phyloP scores from a whole-genome alignment of 2,329 filamentous ascomycete species.

The Clonostachys rosea region DNA sequence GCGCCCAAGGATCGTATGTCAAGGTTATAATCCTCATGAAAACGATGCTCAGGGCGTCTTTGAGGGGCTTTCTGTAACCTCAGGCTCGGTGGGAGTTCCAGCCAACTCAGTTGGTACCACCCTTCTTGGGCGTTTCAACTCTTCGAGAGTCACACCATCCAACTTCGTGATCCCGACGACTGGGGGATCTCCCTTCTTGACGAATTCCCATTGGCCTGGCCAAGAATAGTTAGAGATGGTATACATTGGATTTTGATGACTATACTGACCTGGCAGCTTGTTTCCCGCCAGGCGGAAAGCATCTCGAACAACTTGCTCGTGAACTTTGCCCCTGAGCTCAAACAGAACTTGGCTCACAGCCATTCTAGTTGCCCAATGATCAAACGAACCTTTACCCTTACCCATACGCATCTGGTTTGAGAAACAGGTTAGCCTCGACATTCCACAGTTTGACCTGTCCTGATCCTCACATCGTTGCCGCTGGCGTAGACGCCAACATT shows the following conservation, averaged over 20 bases:
- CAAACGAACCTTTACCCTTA: constrained; percentile 96
- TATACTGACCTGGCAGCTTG: constrained; percentile 73
- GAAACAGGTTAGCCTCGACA: too few relatives aligned
- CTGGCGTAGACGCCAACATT: constrained; percentile 94
- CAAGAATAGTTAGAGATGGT: constrained; percentile 26
- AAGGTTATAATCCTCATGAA: too few relatives aligned
- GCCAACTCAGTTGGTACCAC: constrained; percentile 43
- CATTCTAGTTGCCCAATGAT: constrained; percentile 90
- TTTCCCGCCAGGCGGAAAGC: constrained; percentile 91
- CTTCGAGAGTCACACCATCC: constrained; percentile 76
- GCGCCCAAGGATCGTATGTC: too few relatives aligned
- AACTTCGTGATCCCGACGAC: constrained; percentile 92
- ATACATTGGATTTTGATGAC: constrained; percentile 23
- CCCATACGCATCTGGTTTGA: constrained; percentile 79
- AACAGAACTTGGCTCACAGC: constrained; percentile 89
- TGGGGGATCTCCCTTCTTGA: constrained; percentile 84
- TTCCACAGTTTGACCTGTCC: background rate
- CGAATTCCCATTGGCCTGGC: constrained; percentile 72
- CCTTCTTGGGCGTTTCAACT: constrained; percentile 75
- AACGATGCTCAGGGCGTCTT: too few relatives aligned
- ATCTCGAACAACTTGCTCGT: constrained; percentile 92
- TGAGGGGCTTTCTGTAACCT: too few relatives aligned
- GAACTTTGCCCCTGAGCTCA: constrained; percentile 84
- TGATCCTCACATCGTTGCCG: constrained; percentile 72
- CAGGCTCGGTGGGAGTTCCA: too few relatives aligned